Conservation (phyloP, 306 rosid genomes). For the Canavalia gladiata region DNA sequence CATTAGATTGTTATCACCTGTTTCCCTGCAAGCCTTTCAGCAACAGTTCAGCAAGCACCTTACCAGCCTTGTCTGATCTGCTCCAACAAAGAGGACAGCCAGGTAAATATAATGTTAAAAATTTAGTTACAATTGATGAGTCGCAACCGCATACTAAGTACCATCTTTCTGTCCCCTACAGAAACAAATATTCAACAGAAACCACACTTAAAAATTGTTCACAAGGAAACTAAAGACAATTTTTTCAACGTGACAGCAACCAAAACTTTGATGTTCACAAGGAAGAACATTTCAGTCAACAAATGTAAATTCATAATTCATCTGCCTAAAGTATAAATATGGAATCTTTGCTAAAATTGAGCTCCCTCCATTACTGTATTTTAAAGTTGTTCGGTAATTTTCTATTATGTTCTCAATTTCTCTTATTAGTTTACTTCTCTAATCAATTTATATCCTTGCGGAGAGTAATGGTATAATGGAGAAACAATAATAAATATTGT, state of each 20-base stretch:
- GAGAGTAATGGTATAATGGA: no score
- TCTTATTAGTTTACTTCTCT: no score
- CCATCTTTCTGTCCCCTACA: slow-evolving; percentile 5
- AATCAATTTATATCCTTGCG: no score
- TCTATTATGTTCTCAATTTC: no score
- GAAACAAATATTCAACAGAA: slow-evolving; percentile 23
- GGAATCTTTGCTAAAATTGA: slow-evolving; percentile 13
- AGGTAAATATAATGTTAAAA: slow-evolving; percentile 29
- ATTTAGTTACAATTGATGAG: slow-evolving; percentile 13
- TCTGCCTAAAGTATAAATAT: not conserved
- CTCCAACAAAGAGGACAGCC: slow-evolving; percentile 39
- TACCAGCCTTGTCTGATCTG: slow-evolving; percentile 82
- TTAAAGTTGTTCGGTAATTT: no score
- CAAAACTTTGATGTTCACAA: slow-evolving; percentile 9
- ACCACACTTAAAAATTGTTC: slow-evolving; percentile 13
- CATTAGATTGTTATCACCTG: slow-evolving; percentile 60
- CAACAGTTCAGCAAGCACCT: slow-evolving; percentile 69
- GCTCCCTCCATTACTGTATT: no score
- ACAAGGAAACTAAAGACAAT: not conserved
- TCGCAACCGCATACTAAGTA: slow-evolving; percentile 18
- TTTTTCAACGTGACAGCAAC: slow-evolving; percentile 5
- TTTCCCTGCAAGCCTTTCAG: slow-evolving; percentile 69
- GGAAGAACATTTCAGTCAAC: slow-evolving; percentile 13
- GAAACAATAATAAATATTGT: no score
- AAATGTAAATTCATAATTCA: slow-evolving; percentile 8